Base-by-base conservation (phyloP, 2,329 filamentous ascomycete species). In the Cryphonectria carpinicola region DNA sequence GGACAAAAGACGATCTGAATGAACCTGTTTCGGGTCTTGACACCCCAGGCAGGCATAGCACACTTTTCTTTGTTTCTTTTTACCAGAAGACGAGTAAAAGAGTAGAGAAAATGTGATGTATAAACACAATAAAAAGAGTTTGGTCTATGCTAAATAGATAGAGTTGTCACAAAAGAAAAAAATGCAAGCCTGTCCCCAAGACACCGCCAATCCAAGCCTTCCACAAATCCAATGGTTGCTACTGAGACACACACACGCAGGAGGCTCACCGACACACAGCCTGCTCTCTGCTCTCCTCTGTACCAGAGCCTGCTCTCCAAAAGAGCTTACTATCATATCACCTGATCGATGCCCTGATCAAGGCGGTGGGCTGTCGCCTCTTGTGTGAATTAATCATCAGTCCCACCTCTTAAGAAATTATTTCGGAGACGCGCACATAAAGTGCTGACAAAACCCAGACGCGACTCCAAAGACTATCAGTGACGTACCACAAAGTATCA, bases 401-500 rank as follows among this genome's bases (percentile, higher is more conserved):
- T 49, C 13, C 28, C 63, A 22, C 41, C 7, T 4, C 63, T 19
- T 49, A 11, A n/a, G 39, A 14, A 32, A 46, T 64, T 25, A 46
- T 39, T 28, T 32, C n/a, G 41, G 54, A 37, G 60, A 43, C 69
- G 70, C 70, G 62, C 66, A 41, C 28, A 49, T 69, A 71, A 56
- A 65, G 69, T 66, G 66, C 66, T 69, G 61, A 69, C 67, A 60
- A 52, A 65, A 64, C 49, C 63, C 61, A 69, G 70, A 66, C 70
- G 70, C 70, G 70, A 71, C 56, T 65, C 60, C 35, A 56, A 49
- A 43, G 52, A 67, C 54, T 66, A 43, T 28, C 62, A 66, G 70
- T 71, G 70, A 71, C 70, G 70, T 71, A 68, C 61, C 54, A 35
- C 43, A 49, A 17, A 43, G 43, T 46, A 46, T 17, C 17, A 49